These are phyloP conservation scores for Penicillium sp. DNA, from an alignment of 2,329 filamentous ascomycete species.

Conservation along the genomic window DNA sequence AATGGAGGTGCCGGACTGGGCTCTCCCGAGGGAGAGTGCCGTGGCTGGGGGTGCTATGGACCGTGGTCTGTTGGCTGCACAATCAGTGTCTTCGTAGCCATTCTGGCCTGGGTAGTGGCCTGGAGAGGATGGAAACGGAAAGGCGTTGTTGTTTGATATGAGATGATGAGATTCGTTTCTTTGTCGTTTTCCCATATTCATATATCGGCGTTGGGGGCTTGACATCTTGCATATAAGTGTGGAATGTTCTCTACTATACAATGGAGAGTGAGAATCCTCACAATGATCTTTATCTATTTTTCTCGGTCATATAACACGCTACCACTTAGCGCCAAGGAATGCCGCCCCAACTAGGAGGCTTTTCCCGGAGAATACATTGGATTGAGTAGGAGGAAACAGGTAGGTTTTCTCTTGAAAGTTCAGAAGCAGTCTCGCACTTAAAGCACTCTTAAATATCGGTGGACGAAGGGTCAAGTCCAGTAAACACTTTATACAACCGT, in stretches of 20 bases:
- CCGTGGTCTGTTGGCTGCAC: conserved; percentile 77
- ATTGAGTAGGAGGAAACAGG: no score
- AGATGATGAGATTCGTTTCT: neutral
- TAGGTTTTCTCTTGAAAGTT: no score
- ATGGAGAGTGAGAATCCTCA: no score
- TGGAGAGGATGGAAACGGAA: conserved; percentile 81
- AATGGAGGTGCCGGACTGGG: conserved; percentile 29
- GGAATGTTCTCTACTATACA: no score
- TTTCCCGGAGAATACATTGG: no score
- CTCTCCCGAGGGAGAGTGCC: conserved; percentile 58
- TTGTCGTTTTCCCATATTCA: neutral
- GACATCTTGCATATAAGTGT: no score
- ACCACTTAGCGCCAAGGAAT: no score
- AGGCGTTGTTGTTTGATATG: conserved; percentile 60
- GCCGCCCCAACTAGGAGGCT: no score
- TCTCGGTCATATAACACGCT: no score
- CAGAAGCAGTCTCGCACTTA: neutral
- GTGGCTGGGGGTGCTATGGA: conserved; percentile 75
- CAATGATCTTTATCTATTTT: no score
- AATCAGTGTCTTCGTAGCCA: conserved; percentile 70
- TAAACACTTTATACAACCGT: conserved; percentile 46
- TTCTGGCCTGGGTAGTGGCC: conserved; percentile 65
- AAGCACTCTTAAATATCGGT: conserved; percentile 36
- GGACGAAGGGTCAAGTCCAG: conserved; percentile 40
- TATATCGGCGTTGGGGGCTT: neutral